Conservation (phyloP, 257 asterid genomes). For the Oldenlandia corymbosa region DNA sequence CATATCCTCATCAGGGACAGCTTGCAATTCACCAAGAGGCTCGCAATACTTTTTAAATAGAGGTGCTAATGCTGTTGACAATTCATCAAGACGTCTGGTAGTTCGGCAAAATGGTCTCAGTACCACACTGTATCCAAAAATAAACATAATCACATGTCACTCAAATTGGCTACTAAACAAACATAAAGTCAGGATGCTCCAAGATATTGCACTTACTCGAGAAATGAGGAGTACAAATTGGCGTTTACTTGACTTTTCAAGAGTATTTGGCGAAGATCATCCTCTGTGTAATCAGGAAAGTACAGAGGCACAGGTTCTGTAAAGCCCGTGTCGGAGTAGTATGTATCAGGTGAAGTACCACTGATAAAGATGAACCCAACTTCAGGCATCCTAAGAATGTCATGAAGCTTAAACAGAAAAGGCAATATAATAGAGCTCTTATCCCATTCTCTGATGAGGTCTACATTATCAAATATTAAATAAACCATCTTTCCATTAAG, state of each 20-base stretch:
- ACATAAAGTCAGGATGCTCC: not conserved
- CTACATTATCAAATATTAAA: conserved; percentile 72
- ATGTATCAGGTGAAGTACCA: conserved; percentile 64
- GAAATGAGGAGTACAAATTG: conserved; percentile 74
- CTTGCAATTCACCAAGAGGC: conserved; percentile 56
- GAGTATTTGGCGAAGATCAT: conserved; percentile 66
- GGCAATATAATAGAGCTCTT: conserved; percentile 49
- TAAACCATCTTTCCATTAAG: conserved; percentile 71
- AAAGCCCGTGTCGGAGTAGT: conserved; percentile 66
- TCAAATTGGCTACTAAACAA: not conserved
- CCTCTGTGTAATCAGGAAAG: conserved; percentile 81
- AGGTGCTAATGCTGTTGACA: conserved; percentile 59
- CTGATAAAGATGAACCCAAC: conserved; percentile 80
- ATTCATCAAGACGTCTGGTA: conserved; percentile 80
- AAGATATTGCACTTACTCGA: conserved; percentile 51
- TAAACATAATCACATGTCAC: conserved; percentile 13
- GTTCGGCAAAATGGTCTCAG: conserved; percentile 69
- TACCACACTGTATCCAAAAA: conserved; percentile 57
- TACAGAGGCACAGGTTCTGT: conserved; percentile 67
- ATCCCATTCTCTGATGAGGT: conserved; percentile 74
- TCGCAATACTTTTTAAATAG: conserved; percentile 78
- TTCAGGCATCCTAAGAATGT: conserved; percentile 68
- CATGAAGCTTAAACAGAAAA: conserved; percentile 63
- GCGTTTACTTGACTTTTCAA: conserved; percentile 53
- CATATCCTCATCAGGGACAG: conserved; percentile 51